Base-by-base conservation (phyloP, 2,329 filamentous ascomycete genomes). In the Penicillium aurantiogriseum region DNA sequence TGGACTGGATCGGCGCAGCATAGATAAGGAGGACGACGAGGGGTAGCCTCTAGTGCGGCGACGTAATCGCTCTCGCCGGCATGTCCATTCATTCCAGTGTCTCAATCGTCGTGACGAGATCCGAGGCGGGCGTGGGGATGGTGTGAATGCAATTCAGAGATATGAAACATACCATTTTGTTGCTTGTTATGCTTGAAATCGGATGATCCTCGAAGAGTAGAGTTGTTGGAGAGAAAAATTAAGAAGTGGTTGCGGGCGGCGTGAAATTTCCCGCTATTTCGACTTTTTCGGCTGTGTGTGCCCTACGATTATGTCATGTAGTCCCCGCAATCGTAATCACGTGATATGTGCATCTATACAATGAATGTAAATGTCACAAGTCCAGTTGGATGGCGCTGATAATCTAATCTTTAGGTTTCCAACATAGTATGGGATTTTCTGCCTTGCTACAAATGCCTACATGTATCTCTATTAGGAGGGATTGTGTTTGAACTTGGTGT, bases 151-250 rank as follows among this genome's bases (percentile, higher is more conserved):
- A 29, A 36, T 43, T n/a, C 5, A 25, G 17, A 11, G 31, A 10
- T 31, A 31, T 35, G 31, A 17, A 25, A 64, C 74, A 52, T 77
- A 81, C 79, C 79, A 81, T 81, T 75, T 78, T 78, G 73, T 67
- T 65, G 58, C 59, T 64, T 69, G 54, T 68, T 66, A 62, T 69
- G 66, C 65, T 69, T 72, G 73, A 77, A 50, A 79, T 80, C 79
- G 79, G 78, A 79, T 77, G 75, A 76, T 81, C 79, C 79, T 81
- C 79, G 77, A 81, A 81, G 79, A 81, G 79, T 61, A 54, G 59
- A 54, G 59, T 60, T 68, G 59, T 59, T 60, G 59, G 58, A 64
- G 66, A 62, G 69, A 62, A 52, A 61, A 54, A 61, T 64, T 44
- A 51, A 56, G 53, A 60, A 53, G 40, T 62, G 64, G 59, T 58